These are phyloP conservation scores for Cutaneotrichosporon dermatis DNA, from an alignment of 1,284 basidiomycete genomes.

Conservation along the genomic window DNA sequence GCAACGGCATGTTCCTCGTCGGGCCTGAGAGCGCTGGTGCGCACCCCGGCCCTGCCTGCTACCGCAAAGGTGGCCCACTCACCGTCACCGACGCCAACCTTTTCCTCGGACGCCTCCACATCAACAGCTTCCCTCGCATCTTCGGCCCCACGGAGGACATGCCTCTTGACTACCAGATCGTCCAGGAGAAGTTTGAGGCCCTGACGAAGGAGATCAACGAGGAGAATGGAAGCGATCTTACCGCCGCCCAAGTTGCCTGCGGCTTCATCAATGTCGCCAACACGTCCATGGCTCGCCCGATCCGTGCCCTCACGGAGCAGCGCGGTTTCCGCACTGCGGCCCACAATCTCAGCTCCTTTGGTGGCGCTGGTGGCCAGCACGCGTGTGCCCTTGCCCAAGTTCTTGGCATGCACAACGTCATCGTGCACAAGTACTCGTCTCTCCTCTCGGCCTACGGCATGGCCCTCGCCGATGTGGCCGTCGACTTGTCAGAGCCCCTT, in stretches of 20 bases:
- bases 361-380: slow-evolving; percentile 87
- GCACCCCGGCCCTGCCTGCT: slow-evolving; percentile 77
- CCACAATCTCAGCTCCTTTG: slow-evolving; percentile 84
- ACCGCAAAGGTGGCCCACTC: slow-evolving; percentile 75
- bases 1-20: slow-evolving; percentile 74
- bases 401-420: slow-evolving; percentile 74
- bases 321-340: slow-evolving; percentile 76
- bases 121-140: slow-evolving; percentile 78
- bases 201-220: slow-evolving; percentile 65
- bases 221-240: slow-evolving; percentile 57
- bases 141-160: slow-evolving; percentile 82
- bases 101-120: slow-evolving; percentile 73
- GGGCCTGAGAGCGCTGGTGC: slow-evolving; percentile 75
- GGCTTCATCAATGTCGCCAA: slow-evolving; percentile 86
- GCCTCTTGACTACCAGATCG: slow-evolving; percentile 68
- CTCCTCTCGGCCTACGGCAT: slow-evolving; percentile 87
- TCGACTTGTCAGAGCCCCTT: slow-evolving; percentile 46
- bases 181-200: slow-evolving; percentile 60
- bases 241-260: slow-evolving; percentile 76
- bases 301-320: slow-evolving; percentile 85
- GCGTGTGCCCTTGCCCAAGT: slow-evolving; percentile 74
- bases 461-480: slow-evolving; percentile 64
- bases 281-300: slow-evolving; percentile 89
- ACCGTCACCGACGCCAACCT: slow-evolving; percentile 85
- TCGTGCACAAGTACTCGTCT: slow-evolving; percentile 80